Evolutionary conservation across 345 rosid species (phyloP).

Genomic region (Lepidium sativum): DNA sequence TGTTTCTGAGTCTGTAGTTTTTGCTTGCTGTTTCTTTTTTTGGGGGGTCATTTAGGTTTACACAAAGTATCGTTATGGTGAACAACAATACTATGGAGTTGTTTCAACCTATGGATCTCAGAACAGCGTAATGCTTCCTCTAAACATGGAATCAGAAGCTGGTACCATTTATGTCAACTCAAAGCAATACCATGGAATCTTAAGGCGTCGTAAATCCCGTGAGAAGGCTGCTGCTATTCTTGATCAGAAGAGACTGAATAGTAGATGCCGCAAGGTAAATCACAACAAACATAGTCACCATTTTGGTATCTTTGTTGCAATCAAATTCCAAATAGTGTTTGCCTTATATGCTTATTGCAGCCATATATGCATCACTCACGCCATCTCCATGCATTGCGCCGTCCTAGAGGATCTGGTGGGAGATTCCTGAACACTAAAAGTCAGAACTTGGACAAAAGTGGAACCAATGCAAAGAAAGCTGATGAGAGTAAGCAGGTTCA

Average conservation of each 20-base stretch:
- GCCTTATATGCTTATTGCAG: conserved; percentile 28
- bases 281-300: neutral
- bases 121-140: conserved; percentile 72
- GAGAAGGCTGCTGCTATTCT: conserved; percentile 64
- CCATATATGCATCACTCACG: conserved; percentile 90
- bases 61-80: conserved; percentile 52
- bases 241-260: conserved; percentile 39
- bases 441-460: conserved; percentile 19
- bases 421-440: conserved; percentile 74
- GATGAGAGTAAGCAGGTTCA: conserved; percentile 8
- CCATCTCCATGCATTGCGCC: conserved; percentile 93
- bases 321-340: neutral
- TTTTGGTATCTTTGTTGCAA: neutral
- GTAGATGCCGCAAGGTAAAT: conserved; percentile 58
- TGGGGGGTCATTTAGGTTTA: conserved; percentile 39
- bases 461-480: conserved; percentile 20
- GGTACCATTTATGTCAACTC: conserved; percentile 89
- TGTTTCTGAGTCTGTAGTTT: neutral
- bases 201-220: conserved; percentile 82
- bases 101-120: conserved; percentile 67
- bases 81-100: conserved; percentile 69
- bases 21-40: conserved; percentile 1
- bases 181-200: conserved; percentile 92
- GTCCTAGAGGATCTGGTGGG: conserved; percentile 96
- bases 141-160: conserved; percentile 59